Percentiles rank a stretch among this genome's conserved stretches.
Conservation (phyloP, 1,284 basidiomycete genomes). For the Blastosporella zonata region DNA sequence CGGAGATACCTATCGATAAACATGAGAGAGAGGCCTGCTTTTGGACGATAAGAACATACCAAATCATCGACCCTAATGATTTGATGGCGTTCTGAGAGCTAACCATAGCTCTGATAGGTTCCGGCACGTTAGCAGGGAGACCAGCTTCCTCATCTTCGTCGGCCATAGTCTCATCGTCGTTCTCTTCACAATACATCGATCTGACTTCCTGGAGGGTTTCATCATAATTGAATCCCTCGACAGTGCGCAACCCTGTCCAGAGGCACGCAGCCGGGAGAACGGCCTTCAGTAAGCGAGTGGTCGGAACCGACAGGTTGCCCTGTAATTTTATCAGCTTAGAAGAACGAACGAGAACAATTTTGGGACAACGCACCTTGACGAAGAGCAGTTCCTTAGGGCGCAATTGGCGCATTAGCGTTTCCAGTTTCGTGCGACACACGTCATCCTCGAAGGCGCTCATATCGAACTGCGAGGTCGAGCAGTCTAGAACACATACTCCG, state of each 20-base stretch:
- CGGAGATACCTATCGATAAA: conserved; percentile 68
- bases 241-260: conserved; percentile 83
- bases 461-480: conserved; percentile 95
- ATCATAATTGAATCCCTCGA: conserved; percentile 78
- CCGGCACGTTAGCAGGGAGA: conserved; percentile 60
- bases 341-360: not conserved
- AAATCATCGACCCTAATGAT: conserved; percentile 87
- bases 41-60: conserved; percentile 41
- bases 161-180: conserved; percentile 43
- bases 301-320: conserved; percentile 82
- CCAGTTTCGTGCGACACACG: conserved; percentile 86
- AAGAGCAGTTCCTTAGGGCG: conserved; percentile 92
- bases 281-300: conserved; percentile 76
- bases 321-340: conserved; percentile 28
- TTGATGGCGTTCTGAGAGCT: conserved; percentile 69
- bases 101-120: conserved; percentile 72
- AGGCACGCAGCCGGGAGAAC: conserved; percentile 77
- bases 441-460: conserved; percentile 91
- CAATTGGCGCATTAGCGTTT: conserved; percentile 92
- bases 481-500: conserved; percentile 94
- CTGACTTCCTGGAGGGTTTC: conserved; percentile 72
- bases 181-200: conserved; percentile 59
- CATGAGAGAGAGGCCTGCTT: not conserved
- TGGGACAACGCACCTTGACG: conserved; percentile 65
- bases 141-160: conserved; percentile 37